Evolutionary conservation across 1,139 yeast species (phyloP), one percentile per base, ranked within the genome.

Genomic region (Pichia sp.): DNA sequence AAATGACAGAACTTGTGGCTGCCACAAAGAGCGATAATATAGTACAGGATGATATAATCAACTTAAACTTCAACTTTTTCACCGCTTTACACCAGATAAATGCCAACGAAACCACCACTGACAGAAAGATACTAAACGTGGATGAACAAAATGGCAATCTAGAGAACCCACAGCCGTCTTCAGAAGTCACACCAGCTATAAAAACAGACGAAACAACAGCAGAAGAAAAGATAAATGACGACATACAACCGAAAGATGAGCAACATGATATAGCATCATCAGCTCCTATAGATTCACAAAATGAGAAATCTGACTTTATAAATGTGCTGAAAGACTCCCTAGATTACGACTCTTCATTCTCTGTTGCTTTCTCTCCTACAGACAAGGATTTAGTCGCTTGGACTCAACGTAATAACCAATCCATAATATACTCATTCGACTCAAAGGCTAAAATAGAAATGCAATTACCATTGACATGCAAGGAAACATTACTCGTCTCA

Each of bases 1-100:
- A 77, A 57, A 74, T 79, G 34, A 84, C 80, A 52, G 69, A 75
- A 10, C 58, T 75, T 33, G 74, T 76, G 11, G 35, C 48, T 21
- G 28, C 24, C 4, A 40, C 44, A 4, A 44, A 45, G 7, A 40
- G 52, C 5, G 50, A 53, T 14, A 38, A 49, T n/a, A 12, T 61
- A 2, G 47, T 46, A 2, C 47, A 58, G 19, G 61, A 57, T 22
- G 62, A 59, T 30, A 40, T 60, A 3, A 51, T 59, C 7, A 55
- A 58, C 44, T 39, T 58, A 51, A 57, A 62, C 38, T 59, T 65
- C 49, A 63, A 62, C 41, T 44, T 65, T 11, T 60, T 63, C 33
- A 56, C 51, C 42, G 61, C 67, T 2, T 38, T 64, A 11, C 52
- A 54, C 21, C 54, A 58, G 34, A 55, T 59, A 6, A 50, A 47